Evolutionary conservation across 345 rosid species (phyloP).

Genomic region (Populus pruinosa): DNA sequence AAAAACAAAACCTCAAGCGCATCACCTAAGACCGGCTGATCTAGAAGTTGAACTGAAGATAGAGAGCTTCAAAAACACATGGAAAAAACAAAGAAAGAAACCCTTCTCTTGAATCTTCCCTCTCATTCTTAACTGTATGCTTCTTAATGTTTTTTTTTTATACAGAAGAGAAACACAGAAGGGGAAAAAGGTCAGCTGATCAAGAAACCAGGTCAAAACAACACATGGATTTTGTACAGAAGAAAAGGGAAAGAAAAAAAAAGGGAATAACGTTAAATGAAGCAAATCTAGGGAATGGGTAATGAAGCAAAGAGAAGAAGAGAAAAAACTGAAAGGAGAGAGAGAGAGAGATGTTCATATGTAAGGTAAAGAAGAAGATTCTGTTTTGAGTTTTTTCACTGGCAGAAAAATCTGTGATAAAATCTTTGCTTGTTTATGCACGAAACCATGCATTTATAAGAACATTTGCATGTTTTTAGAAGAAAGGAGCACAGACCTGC

Average conservation of each 20-base stretch:
- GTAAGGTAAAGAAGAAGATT: conserved; percentile 24
- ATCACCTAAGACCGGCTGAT: neutral
- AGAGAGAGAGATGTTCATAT: neutral
- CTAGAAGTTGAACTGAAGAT: neutral
- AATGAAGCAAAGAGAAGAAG: conserved; percentile 4
- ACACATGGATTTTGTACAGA: too few species aligned
- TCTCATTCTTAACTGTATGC: neutral
- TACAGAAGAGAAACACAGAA: neutral
- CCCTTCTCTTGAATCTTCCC: neutral
- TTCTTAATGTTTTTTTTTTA: neutral
- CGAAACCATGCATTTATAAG: conserved; percentile 9
- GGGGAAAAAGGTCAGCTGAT: neutral
- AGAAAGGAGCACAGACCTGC: conserved; percentile 43
- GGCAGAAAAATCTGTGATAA: conserved; percentile 22
- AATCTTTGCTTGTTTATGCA: neutral
- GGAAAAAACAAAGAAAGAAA: neutral
- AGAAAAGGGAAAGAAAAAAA: neutral
- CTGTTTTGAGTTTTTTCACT: neutral
- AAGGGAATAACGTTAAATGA: neutral
- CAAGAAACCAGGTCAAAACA: neutral
- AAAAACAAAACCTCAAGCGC: neutral
- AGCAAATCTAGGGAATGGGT: neutral
- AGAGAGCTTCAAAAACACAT: neutral
- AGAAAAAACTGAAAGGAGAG: neutral
- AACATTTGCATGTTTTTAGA: conserved; percentile 4